These are phyloP conservation scores for Globisporangium spiculum DNA, from an alignment of 352 stramenopile species.

Conservation along the genomic window DNA sequence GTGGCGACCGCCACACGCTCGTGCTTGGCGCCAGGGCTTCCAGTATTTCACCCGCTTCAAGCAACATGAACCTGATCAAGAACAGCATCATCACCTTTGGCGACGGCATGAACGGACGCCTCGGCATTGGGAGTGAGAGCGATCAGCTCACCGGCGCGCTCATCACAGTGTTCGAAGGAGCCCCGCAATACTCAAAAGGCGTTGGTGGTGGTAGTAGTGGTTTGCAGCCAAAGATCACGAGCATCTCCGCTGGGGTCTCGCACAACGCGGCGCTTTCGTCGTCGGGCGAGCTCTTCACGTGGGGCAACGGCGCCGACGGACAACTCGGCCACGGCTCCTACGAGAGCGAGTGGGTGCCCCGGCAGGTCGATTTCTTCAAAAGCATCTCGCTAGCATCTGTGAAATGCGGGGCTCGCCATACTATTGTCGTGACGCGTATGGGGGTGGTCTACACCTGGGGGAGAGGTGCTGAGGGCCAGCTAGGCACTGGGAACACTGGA, in stretches of 20 bases:
- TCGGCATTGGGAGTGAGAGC: slow-evolving; percentile 49
- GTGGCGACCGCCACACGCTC: slow-evolving; percentile 67
- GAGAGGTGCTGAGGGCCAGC: slow-evolving; percentile 42
- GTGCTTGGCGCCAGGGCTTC: slow-evolving; percentile 22
- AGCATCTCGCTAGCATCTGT: slow-evolving; percentile 27
- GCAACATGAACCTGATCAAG: slow-evolving; percentile 17
- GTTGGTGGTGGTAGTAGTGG: neutral
- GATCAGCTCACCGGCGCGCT: slow-evolving; percentile 43
- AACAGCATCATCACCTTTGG: slow-evolving; percentile 60
- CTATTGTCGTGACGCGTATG: slow-evolving; percentile 37
- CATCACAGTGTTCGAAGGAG: slow-evolving; percentile 31
- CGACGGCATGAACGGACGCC: slow-evolving; percentile 64
- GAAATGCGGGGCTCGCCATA: slow-evolving; percentile 45
- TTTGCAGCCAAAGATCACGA: slow-evolving; percentile 31
- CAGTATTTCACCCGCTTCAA: neutral
- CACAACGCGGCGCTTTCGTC: slow-evolving; percentile 53
- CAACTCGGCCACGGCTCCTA: slow-evolving; percentile 47
- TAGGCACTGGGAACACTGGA: slow-evolving; percentile 23
- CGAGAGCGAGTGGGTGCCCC: slow-evolving; percentile 61
- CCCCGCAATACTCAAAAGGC: slow-evolving; percentile 1
- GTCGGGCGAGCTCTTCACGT: slow-evolving; percentile 60
- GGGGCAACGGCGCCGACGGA: slow-evolving; percentile 54
- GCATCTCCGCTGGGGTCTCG: slow-evolving; percentile 39
- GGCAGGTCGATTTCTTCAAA: slow-evolving; percentile 48
- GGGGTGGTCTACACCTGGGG: slow-evolving; percentile 65